phyloP scores from a whole-genome alignment of 2,329 filamentous ascomycete genomes.

The Acephala macrosclerotiorum region DNA sequence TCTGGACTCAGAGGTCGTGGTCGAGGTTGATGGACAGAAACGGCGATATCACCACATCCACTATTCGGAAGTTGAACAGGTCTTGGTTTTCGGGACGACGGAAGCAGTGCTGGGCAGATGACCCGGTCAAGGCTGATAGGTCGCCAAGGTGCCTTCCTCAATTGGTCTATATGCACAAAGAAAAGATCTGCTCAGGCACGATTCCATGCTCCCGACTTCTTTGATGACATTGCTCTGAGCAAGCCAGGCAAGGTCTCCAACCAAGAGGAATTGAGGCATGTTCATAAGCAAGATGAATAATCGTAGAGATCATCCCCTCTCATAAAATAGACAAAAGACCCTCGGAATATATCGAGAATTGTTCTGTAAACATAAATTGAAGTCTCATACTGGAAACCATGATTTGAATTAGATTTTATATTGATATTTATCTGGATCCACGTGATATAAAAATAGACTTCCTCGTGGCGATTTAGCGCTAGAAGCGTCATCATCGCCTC shows the following conservation, averaged over 20 bases:
- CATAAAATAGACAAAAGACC: not conserved
- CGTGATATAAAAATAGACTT: conserved; percentile 11
- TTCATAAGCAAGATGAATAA: not conserved
- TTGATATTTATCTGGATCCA: not conserved
- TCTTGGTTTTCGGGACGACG: too few relatives aligned
- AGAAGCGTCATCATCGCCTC: conserved; percentile 12
- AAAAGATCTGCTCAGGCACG: conserved; percentile 6
- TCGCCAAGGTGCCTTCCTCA: not conserved
- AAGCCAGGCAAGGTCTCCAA: not conserved
- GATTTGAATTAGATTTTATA: not conserved
- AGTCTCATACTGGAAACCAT: not conserved
- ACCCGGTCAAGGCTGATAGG: conserved; percentile 1
- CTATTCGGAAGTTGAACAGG: not conserved
- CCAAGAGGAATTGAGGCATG: not conserved
- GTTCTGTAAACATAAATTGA: not conserved
- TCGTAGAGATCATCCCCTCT: not conserved
- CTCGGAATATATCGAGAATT: not conserved
- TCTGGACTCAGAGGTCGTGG: conserved; percentile 18
- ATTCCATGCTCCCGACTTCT: not conserved
- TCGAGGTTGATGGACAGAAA: not conserved
- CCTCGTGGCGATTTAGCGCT: conserved; percentile 12
- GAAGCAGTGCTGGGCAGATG: not conserved
- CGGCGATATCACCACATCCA: not conserved
- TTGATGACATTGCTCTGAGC: not conserved
- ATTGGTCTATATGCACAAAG: not conserved